Conservation (phyloP, 371 early-diverging fungal genomes). For the Mucor velutinosus region DNA sequence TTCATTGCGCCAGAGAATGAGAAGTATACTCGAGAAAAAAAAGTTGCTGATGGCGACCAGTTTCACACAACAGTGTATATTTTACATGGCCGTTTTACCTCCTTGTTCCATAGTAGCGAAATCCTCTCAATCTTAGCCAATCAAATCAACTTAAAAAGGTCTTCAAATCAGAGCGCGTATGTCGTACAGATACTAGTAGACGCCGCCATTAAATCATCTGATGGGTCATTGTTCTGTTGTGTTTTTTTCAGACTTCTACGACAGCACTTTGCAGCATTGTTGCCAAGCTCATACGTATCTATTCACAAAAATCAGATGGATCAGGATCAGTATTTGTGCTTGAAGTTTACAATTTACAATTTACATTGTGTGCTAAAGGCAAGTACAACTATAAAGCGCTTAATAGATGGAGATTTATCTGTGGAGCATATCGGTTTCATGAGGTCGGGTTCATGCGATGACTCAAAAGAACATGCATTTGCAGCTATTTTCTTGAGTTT, state of each 20-base stretch:
- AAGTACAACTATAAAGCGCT: not conserved
- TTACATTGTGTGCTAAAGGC: not conserved
- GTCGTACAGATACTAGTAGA: not conserved
- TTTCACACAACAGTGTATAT: not conserved
- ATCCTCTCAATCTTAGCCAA: conserved; percentile 11
- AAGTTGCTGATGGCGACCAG: too few relatives aligned
- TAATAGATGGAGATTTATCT: not conserved
- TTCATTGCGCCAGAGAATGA: not conserved
- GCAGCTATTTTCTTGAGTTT: not conserved
- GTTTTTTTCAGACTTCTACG: not conserved
- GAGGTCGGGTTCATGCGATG: not conserved
- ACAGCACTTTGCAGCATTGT: not conserved
- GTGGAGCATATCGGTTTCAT: not conserved
- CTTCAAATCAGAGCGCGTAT: not conserved
- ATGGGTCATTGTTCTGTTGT: not conserved
- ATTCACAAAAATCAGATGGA: too few relatives aligned
- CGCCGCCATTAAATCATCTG: not conserved
- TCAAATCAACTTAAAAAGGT: not conserved
- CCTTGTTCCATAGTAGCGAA: not conserved
- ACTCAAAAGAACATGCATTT: not conserved
- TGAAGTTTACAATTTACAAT: not conserved
- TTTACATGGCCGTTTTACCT: not conserved
- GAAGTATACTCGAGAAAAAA: not conserved
- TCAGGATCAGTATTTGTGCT: not conserved
- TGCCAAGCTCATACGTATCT: not conserved